Evolutionary conservation across 495 filamentous ascomycete species (phyloP).

Genomic region (Trichoderma erinaceum): DNA sequence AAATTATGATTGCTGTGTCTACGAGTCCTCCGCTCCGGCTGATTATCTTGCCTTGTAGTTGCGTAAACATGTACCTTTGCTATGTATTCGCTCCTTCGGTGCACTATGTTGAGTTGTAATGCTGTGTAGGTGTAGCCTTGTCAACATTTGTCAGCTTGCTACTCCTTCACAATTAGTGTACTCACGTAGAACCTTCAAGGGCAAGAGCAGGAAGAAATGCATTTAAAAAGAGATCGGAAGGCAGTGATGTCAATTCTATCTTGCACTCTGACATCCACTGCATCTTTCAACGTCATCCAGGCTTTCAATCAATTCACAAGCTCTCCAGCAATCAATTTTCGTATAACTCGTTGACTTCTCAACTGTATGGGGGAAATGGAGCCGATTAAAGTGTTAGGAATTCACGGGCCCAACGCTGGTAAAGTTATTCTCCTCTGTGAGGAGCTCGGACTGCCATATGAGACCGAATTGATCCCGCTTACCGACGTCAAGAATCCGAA

Average conservation of each 20-base stretch:
- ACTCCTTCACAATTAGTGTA: neutral
- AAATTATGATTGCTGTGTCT: neutral
- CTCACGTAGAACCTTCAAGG: neutral
- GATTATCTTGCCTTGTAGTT: slow-evolving; percentile 1
- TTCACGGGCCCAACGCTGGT: slow-evolving; percentile 40
- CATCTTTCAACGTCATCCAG: neutral
- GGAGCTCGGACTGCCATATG: slow-evolving; percentile 56
- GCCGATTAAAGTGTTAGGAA: slow-evolving; percentile 34
- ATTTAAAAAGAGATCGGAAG: neutral
- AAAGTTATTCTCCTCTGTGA: slow-evolving; percentile 60
- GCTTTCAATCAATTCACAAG: neutral
- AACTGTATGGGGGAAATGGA: slow-evolving; percentile 21
- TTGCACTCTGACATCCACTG: neutral
- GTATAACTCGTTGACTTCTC: neutral
- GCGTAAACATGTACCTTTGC: slow-evolving; percentile 4
- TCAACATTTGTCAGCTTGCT: slow-evolving; percentile 11
- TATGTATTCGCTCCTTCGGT: slow-evolving; percentile 2
- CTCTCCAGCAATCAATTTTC: neutral
- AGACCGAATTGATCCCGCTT: slow-evolving; percentile 35
- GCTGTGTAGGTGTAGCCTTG: neutral
- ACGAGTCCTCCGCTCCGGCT: slow-evolving; percentile 8
- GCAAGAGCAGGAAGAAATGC: neutral
- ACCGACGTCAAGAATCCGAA: slow-evolving; percentile 50
- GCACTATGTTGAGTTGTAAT: neutral
- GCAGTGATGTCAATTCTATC: neutral